Conservation (phyloP, 139 green algal genomes). For the Ettlia oleoabundans region DNA sequence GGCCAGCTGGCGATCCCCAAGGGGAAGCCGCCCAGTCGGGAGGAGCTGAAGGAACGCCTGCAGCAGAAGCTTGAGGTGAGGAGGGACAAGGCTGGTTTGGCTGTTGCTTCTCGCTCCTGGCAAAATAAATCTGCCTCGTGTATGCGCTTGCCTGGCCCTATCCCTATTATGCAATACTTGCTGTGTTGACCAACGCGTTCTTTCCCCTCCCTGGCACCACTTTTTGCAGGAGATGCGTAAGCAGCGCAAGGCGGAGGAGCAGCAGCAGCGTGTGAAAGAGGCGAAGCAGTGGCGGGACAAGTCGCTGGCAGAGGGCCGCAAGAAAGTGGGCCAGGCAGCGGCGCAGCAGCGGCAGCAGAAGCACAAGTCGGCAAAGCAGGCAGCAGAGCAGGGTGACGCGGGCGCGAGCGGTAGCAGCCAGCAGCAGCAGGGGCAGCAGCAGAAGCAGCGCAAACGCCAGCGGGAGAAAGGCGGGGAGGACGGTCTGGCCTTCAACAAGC, state of each 20-base stretch:
- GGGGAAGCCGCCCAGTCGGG: slow-evolving; percentile 44
- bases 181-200: too few species aligned
- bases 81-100: too few species aligned
- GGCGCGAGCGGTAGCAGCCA: background rate
- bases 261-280: background rate
- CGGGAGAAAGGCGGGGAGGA: background rate
- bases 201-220: too few species aligned
- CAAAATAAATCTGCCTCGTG: too few species aligned
- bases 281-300: slow-evolving; percentile 49
- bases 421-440: slow-evolving; percentile 20
- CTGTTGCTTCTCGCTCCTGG: too few species aligned
- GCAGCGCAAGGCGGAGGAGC: slow-evolving; percentile 51
- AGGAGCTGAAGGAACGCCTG: slow-evolving; percentile 69
- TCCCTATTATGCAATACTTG: too few species aligned
- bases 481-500: slow-evolving; percentile 38
- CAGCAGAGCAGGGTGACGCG: too few species aligned
- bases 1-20: slow-evolving; percentile 21
- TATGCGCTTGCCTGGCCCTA: too few species aligned
- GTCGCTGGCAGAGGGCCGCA: slow-evolving; percentile 32
- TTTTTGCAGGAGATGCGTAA: too few species aligned
- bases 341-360: slow-evolving; percentile 21
- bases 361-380: background rate
- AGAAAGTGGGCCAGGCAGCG: slow-evolving; percentile 20
- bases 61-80: slow-evolving; percentile 66
- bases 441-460: background rate